A percentile compares a stretch with the other conserved stretches of the same genome.
Conservation (phyloP, 2,329 filamentous ascomycete species). For the Alternaria sp. region DNA sequence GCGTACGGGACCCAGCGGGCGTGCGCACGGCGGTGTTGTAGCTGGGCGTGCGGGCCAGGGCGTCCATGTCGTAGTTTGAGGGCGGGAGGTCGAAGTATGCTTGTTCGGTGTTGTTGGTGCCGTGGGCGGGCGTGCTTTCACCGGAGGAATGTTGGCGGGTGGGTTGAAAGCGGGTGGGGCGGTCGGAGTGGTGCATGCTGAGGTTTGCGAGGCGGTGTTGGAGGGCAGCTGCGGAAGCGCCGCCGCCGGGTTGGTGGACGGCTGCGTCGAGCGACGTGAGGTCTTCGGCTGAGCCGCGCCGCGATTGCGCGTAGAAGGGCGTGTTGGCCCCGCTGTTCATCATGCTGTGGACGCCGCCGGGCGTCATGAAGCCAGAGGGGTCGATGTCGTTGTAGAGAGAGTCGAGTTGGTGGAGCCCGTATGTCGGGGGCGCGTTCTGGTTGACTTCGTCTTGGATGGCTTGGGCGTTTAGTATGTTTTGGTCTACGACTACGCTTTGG, state of each 20-base stretch:
- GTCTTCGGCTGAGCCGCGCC: conserved; percentile 82
- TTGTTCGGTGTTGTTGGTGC: conserved; percentile 16
- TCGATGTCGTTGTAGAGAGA: conserved; percentile 90
- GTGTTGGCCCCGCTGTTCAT: conserved; percentile 67
- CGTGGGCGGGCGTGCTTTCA: conserved; percentile 44
- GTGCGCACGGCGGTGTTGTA: conserved; percentile 59
- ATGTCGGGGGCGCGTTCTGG: conserved; percentile 83
- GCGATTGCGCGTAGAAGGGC: conserved; percentile 73
- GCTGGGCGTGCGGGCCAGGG: conserved; percentile 56
- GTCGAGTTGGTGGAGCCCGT: conserved; percentile 88
- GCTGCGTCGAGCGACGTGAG: conserved; percentile 64
- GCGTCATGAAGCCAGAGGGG: conserved; percentile 79
- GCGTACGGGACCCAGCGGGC: conserved; percentile 49
- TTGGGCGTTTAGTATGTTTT: conserved; percentile 44
- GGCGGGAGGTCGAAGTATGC: conserved; percentile 30
- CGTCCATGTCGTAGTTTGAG: conserved; percentile 51
- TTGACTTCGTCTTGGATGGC: conserved; percentile 63
- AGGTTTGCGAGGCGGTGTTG: conserved; percentile 71
- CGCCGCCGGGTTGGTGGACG: conserved; percentile 42
- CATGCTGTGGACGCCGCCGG: conserved; percentile 66
- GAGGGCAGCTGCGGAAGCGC: conserved; percentile 65
- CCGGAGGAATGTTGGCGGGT: conserved; percentile 43
- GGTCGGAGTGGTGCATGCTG: conserved; percentile 46
- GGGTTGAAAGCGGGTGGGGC: conserved; percentile 30
- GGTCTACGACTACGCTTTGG: conserved; percentile 68